Conservation (phyloP, 208 protist genomes). For the Acanthamoeba castellanii region DNA sequence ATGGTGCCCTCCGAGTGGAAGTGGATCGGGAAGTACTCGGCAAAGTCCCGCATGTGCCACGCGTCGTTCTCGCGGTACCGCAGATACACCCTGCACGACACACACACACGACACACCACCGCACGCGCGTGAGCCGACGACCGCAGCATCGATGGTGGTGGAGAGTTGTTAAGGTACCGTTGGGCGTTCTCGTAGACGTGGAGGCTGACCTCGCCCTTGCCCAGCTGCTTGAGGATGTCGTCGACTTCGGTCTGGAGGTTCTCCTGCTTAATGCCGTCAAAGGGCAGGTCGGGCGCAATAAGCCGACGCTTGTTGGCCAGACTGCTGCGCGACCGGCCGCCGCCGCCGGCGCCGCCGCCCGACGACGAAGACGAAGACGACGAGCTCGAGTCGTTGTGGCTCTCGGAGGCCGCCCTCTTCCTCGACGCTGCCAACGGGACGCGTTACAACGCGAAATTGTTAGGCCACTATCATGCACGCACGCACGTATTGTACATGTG, state of each 20-base stretch:
- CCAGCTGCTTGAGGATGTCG: slow-evolving; percentile 43
- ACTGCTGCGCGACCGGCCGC: too few relatives aligned
- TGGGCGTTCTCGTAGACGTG: slow-evolving; percentile 32
- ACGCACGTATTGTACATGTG: too few relatives aligned
- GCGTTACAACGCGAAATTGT: too few relatives aligned
- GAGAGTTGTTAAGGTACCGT: neutral
- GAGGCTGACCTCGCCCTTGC: slow-evolving; percentile 40
- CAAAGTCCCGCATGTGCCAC: slow-evolving; percentile 47
- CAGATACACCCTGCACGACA: slow-evolving; percentile 4
- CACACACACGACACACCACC: neutral
- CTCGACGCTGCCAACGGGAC: too few relatives aligned
- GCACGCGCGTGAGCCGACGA: neutral
- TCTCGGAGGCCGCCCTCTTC: too few relatives aligned
- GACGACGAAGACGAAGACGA: too few relatives aligned
- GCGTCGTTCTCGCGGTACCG: neutral
- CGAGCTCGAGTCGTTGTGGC: too few relatives aligned
- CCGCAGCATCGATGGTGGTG: too few relatives aligned
- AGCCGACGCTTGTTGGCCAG: too few relatives aligned
- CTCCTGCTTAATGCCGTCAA: neutral
- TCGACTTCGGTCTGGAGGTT: slow-evolving; percentile 33
- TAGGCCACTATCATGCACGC: too few relatives aligned
- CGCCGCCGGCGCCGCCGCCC: too few relatives aligned
- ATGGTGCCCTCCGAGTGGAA: slow-evolving; percentile 42
- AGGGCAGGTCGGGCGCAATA: too few relatives aligned
- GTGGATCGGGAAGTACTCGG: slow-evolving; percentile 22